These are phyloP conservation scores for Corylus americana DNA, from an alignment of 306 rosid species.

Conservation along the genomic window DNA sequence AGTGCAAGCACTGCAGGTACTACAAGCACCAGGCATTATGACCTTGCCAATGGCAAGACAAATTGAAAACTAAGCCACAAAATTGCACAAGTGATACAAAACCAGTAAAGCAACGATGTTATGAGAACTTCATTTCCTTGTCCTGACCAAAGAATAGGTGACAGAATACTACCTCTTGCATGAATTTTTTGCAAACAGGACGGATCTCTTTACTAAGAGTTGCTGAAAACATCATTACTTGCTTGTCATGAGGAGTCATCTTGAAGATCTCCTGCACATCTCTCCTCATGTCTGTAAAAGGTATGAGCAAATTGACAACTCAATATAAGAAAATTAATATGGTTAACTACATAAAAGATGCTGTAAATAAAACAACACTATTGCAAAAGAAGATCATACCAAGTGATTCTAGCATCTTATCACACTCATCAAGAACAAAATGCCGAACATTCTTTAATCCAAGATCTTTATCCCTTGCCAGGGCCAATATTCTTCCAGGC, in stretches of 20 bases:
- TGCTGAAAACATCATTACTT: constrained; percentile 87
- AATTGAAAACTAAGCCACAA: background rate
- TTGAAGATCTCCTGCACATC: constrained; percentile 76
- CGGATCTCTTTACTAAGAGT: constrained; percentile 78
- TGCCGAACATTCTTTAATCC: constrained; percentile 76
- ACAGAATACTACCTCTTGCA: constrained; percentile 71
- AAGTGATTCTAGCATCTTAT: constrained; percentile 83
- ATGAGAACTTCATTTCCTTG: background rate
- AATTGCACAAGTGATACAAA: background rate
- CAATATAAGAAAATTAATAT: background rate
- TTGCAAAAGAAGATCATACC: constrained; percentile 38
- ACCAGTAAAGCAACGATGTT: background rate
- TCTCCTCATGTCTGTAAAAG: constrained; percentile 64
- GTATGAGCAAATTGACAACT: constrained; percentile 7
- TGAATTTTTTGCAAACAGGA: constrained; percentile 83
- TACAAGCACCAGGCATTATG: background rate
- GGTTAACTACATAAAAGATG: background rate
- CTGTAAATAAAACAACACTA: background rate
- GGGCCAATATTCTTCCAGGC: constrained; percentile 72
- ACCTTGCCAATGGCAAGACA: background rate
- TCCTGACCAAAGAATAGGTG: background rate
- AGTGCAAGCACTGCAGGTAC: background rate
- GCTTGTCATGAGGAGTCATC: constrained; percentile 79
- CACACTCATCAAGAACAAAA: constrained; percentile 80
- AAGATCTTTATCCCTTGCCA: constrained; percentile 71